Base-by-base conservation (phyloP, 306 rosid genomes). In the Dalbergia cochinchinensis region DNA sequence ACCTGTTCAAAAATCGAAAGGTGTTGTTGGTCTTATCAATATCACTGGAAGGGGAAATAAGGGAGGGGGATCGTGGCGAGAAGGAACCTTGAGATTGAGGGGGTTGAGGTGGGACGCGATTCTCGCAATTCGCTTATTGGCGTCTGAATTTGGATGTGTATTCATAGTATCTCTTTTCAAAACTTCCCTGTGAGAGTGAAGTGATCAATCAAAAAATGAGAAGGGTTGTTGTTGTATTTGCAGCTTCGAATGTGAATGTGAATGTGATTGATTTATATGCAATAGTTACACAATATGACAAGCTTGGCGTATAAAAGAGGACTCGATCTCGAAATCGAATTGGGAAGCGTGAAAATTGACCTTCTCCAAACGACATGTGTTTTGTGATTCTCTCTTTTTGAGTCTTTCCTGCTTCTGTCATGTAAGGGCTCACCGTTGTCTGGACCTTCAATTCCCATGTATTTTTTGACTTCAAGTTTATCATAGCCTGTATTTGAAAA, bases 41-140 rank as follows among this genome's bases (percentile, higher is more conserved):
- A 5, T 16, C 10, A 54, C 7, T 6, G 20, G 60, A n/a, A n/a
- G 0, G 31, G 31, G 31, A 26, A 14, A 8, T 5, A 35, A 33
- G 22, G 18, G 20, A 76, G 71, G 6, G 34, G 34, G 33, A 50
- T 13, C 1, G 57, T 14, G 16, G 7, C 18, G 7, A 50, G 57
- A 50, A 83, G 61, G 66, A 75, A 92, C 97, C 92, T 87, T 85
- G 75, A 55, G 72, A 71, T 85, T 80, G 34, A 87, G 78, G 73
- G 97, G 92, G 31, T 65, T 44, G 58, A 94, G 87, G 72, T 94
- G 98, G 16, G 77, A 81, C 45, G 91, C 77, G 86, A 94, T 91
- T 78, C 83, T 83, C 1, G 93, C 89, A 72, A 94, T 82, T 73
- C 98, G 93, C 15, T 80, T 76, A 33, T 67, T 85, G 35, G 73